Percentiles rank a stretch among this genome's conserved stretches.
These are phyloP conservation scores for Rhododendron williamsianum DNA, from an alignment of 148 eudicot genomes.

Conservation along the genomic window DNA sequence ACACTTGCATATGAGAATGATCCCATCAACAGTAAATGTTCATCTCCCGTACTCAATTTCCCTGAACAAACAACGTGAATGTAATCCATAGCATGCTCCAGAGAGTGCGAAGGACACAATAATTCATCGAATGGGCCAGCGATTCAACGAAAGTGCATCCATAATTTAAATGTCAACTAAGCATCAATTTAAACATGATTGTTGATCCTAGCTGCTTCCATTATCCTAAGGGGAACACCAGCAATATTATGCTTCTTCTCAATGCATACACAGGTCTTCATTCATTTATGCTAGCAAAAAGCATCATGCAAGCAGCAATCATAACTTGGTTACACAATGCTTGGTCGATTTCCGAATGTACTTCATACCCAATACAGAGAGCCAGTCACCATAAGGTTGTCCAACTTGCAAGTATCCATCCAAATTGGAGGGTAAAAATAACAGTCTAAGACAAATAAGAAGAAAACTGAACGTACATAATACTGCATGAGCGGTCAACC, in stretches of 20 bases:
- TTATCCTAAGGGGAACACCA: not conserved
- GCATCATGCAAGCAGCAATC: not conserved
- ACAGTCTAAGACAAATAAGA: not conserved
- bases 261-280: not conserved
- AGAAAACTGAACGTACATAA: slow-evolving; percentile 52
- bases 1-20: not conserved
- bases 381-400: not conserved
- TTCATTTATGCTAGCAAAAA: not conserved
- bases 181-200: not conserved
- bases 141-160: not conserved
- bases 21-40: not conserved
- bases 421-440: not conserved
- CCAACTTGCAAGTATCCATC: not conserved
- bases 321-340: not conserved
- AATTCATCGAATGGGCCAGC: not conserved
- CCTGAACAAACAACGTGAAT: not conserved
- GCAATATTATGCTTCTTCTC: not conserved
- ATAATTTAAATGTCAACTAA: not conserved
- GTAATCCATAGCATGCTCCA: not conserved
- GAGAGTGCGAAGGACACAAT: not conserved
- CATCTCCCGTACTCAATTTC: not conserved
- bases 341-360: not conserved
- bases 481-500: slow-evolving; percentile 90
- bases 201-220: not conserved
- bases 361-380: not conserved